Evolutionary conservation across 352 stramenopile genomes (phyloP).

Genomic region (Globisporangium yorkense): DNA sequence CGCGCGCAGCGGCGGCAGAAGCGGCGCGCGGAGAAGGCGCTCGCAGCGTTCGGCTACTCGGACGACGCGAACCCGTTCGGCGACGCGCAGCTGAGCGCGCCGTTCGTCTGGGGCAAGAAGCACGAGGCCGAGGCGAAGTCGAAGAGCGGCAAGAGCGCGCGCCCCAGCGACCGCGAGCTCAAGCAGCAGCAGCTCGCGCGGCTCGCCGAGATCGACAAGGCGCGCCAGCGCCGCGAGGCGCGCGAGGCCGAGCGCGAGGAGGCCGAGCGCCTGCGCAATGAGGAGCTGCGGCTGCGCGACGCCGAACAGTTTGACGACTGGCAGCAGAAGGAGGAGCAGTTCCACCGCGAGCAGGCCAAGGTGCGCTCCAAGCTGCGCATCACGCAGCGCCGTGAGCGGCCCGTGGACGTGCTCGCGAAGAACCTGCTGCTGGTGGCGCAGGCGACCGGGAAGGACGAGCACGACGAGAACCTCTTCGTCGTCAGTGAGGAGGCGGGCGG

Average conservation of each 20-base stretch:
- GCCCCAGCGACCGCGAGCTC: slow-evolving; percentile 37
- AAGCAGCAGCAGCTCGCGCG: slow-evolving; percentile 74
- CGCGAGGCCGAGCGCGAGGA: slow-evolving; percentile 91
- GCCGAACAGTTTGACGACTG: slow-evolving; percentile 97
- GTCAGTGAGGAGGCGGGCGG: slow-evolving; percentile 17
- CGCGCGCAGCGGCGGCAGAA: slow-evolving; percentile 49
- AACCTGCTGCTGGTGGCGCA: slow-evolving; percentile 95
- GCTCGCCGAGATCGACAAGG: slow-evolving; percentile 96
- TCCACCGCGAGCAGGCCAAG: slow-evolving; percentile 92
- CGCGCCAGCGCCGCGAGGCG: slow-evolving; percentile 84
- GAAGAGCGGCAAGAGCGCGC: slow-evolving; percentile 1
- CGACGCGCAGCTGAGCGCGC: slow-evolving; percentile 95
- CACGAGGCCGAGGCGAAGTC: slow-evolving; percentile 41
- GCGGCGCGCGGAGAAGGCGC: slow-evolving; percentile 72
- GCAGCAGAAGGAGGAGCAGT: slow-evolving; percentile 97
- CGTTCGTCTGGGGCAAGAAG: slow-evolving; percentile 98
- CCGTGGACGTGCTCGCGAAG: slow-evolving; percentile 97
- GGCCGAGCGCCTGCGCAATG: slow-evolving; percentile 92
- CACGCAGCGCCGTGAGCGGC: slow-evolving; percentile 90
- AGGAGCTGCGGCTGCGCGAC: slow-evolving; percentile 95
- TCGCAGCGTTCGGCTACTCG: slow-evolving; percentile 93
- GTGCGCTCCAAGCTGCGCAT: slow-evolving; percentile 89
- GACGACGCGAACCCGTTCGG: slow-evolving; percentile 99
- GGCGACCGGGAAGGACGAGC: slow-evolving; percentile 62
- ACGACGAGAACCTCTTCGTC: slow-evolving; percentile 46